phyloP scores from a whole-genome alignment of 257 asterid species.

The Plantago elongata region DNA sequence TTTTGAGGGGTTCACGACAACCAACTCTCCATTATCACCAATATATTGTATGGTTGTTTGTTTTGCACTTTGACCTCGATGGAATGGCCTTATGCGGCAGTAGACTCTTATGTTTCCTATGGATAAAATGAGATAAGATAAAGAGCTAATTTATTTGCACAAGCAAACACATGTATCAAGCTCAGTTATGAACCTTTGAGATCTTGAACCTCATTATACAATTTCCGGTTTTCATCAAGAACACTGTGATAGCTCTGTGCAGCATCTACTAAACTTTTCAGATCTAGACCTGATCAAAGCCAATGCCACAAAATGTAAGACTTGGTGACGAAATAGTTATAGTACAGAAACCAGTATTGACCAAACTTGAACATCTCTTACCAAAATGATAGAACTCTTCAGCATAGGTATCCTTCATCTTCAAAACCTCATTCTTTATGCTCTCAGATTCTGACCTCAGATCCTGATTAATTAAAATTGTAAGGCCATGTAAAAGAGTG shows the following conservation, averaged over 20 bases:
- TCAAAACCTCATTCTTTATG: constrained; percentile 70
- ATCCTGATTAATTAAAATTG: constrained; percentile 44
- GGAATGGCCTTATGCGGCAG: constrained; percentile 90
- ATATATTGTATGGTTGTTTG: constrained; percentile 76
- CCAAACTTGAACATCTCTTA: constrained; percentile 27
- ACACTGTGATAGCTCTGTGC: constrained; percentile 83
- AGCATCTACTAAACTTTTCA: constrained; percentile 69
- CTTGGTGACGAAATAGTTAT: constrained; percentile 4
- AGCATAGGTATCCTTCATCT: constrained; percentile 47
- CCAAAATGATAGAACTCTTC: constrained; percentile 74
- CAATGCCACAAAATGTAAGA: constrained; percentile 16
- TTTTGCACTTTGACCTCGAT: constrained; percentile 62
- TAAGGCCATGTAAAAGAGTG: constrained; percentile 14
- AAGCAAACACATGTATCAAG: background rate
- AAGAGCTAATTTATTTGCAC: constrained; percentile 1
- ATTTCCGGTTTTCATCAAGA: constrained; percentile 79
- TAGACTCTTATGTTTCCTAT: constrained; percentile 90
- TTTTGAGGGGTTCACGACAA: constrained; percentile 72
- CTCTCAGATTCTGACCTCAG: constrained; percentile 63
- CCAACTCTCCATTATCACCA: constrained; percentile 91
- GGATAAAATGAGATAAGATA: background rate
- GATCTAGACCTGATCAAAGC: constrained; percentile 52
- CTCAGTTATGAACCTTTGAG: constrained; percentile 64
- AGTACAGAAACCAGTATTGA: constrained; percentile 14
- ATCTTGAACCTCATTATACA: constrained; percentile 96